A percentile compares a stretch with the other conserved stretches of the same genome.
These are phyloP conservation scores for Aspergillus cavernicola DNA, from an alignment of 495 filamentous ascomycete genomes.

Conservation along the genomic window DNA sequence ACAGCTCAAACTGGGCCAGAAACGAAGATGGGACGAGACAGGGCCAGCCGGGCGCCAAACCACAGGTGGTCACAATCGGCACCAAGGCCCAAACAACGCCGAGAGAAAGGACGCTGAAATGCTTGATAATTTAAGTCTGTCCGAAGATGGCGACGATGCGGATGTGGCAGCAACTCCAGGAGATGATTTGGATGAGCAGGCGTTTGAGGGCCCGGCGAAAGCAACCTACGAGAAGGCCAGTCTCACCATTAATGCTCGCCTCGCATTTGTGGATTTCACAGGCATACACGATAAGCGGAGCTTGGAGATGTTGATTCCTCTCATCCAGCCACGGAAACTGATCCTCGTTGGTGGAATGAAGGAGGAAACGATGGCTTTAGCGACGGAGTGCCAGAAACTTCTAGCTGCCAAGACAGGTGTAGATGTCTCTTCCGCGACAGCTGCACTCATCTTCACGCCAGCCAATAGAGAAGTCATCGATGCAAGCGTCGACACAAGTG, in stretches of 20 bases:
- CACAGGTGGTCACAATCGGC: slow-evolving; percentile 43
- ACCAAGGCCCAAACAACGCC: slow-evolving; percentile 41
- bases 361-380: slow-evolving; percentile 72
- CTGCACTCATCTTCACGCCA: slow-evolving; percentile 74
- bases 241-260: slow-evolving; percentile 63
- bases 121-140: slow-evolving; percentile 36
- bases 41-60: slow-evolving; percentile 37
- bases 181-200: slow-evolving; percentile 43
- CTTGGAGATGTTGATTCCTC: slow-evolving; percentile 87
- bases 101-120: slow-evolving; percentile 43
- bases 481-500: slow-evolving; percentile 95
- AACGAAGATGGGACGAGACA: slow-evolving; percentile 86
- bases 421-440: slow-evolving; percentile 35
- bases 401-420: slow-evolving; percentile 51
- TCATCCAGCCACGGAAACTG: slow-evolving; percentile 90
- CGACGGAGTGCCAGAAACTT: slow-evolving; percentile 75
- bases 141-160: slow-evolving; percentile 40
- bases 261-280: slow-evolving; percentile 86
- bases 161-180: slow-evolving; percentile 48
- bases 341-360: slow-evolving; percentile 79
- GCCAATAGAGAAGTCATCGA: slow-evolving; percentile 65
- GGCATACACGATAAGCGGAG: slow-evolving; percentile 91
- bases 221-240: slow-evolving; percentile 56
- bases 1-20: slow-evolving; percentile 77
- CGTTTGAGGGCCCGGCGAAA: slow-evolving; percentile 68